Base-by-base conservation (phyloP, 345 rosid species). In the Excoecaria agallocha region DNA sequence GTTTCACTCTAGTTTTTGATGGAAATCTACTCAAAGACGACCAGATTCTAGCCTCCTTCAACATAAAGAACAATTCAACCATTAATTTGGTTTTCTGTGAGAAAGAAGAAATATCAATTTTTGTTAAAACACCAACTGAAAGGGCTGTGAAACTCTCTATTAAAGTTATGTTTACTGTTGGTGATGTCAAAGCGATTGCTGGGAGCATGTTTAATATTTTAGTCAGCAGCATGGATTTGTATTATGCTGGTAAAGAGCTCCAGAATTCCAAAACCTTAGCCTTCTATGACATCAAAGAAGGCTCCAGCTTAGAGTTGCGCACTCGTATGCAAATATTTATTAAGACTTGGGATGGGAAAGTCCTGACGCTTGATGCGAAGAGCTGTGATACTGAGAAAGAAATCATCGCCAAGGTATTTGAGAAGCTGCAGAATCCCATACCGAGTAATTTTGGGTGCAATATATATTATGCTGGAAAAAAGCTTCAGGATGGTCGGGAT, bases 251-350 rank as follows among this genome's bases (percentile, higher is more conserved):
- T 41, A 67, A 48, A 61, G 48, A 37, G 74, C 87, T 86, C 16
- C 80, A 78, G 48, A 79, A 71, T 70, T 64, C 65, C 22, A 81
- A 78, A 66, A 79, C 72, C 35, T 51, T 86, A 76, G 85, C 86
- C 51, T 77, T 24, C 60, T 82, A 80, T 19, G 70, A 71, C 54
- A 65, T 82, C 54, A 68, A 80, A 76, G 82, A 86, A 15, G 74
- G 64, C 19, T 77, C 68, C 7, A 3, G 69, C 64, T 73, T 86
- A 15, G 67, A 73, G 69, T 49, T 57, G 20, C 73, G 51, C 11
- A 20, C 35, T 13, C 11, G 3, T 1, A 61, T 70, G 75, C 89
- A 77, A 71, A 55, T 55, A 72, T 85, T 81, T 68, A 82, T 81
- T 16, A 81, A 45, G 69, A 51, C 72, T 15, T 79, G 85, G 82